These are phyloP conservation scores for Canariomyces notabilis DNA, from an alignment of 2,329 filamentous ascomycete genomes.

Conservation along the genomic window DNA sequence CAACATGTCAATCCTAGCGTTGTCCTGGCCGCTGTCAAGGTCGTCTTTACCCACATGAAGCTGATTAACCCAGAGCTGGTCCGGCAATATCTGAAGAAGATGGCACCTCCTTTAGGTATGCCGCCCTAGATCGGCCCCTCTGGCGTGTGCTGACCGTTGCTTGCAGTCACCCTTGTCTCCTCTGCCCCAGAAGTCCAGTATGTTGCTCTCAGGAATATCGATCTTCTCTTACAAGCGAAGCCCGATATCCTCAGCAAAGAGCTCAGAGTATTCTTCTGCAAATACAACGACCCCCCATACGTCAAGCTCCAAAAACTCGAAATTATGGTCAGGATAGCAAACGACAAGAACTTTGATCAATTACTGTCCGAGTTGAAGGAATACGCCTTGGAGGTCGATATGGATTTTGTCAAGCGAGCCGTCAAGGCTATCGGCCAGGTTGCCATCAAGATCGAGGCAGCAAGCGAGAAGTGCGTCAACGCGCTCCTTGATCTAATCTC, in stretches of 20 bases:
- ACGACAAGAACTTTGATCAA: slow-evolving; percentile 94
- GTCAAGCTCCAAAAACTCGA: slow-evolving; percentile 97
- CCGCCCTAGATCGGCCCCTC: slow-evolving; percentile 4
- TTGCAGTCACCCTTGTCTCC: slow-evolving; percentile 82
- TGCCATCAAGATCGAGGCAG: slow-evolving; percentile 95
- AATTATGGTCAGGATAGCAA: slow-evolving; percentile 98
- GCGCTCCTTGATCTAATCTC: slow-evolving; percentile 89
- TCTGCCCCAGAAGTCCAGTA: slow-evolving; percentile 97
- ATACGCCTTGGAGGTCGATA: slow-evolving; percentile 95
- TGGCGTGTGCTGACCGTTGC: slow-evolving; percentile 24
- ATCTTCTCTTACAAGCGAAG: slow-evolving; percentile 90
- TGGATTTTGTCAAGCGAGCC: slow-evolving; percentile 94
- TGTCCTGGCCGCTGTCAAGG: slow-evolving; percentile 94
- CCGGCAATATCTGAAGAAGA: slow-evolving; percentile 91
- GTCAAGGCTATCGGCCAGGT: slow-evolving; percentile 97
- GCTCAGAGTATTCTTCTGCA: slow-evolving; percentile 98
- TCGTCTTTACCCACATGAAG: slow-evolving; percentile 95
- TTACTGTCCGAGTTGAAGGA: slow-evolving; percentile 91
- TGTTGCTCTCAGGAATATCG: slow-evolving; percentile 92
- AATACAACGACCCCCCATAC: slow-evolving; percentile 98
- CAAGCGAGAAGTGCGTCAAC: slow-evolving; percentile 93
- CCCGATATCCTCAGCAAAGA: slow-evolving; percentile 97
- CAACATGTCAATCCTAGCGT: slow-evolving; percentile 98
- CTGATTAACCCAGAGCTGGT: slow-evolving; percentile 71
- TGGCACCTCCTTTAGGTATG: slow-evolving; percentile 88